Evolutionary conservation across 257 asterid genomes (phyloP).

Genomic region (Solanum etuberosum): DNA sequence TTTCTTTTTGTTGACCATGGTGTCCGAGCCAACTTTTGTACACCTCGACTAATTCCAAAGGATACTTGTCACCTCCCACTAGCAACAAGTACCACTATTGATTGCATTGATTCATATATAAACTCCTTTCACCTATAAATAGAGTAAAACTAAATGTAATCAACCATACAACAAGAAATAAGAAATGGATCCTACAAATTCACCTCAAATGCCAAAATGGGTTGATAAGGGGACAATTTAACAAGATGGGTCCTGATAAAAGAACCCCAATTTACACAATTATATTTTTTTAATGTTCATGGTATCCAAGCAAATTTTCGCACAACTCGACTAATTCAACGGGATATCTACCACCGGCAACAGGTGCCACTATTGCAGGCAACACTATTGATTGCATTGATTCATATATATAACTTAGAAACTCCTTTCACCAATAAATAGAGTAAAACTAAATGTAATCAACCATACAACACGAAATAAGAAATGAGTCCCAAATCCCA

Average conservation of each 20-base stretch:
- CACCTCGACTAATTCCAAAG: no score
- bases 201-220: slow-evolving; percentile 93
- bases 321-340: neutral
- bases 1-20: no score
- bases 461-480: neutral
- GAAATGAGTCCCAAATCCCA: neutral
- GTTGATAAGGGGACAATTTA: slow-evolving; percentile 70
- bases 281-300: neutral
- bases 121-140: neutral
- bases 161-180: neutral
- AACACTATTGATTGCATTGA: neutral
- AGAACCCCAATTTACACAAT: slow-evolving; percentile 38
- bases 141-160: neutral
- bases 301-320: neutral
- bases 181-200: neutral
- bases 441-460: neutral
- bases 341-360: neutral
- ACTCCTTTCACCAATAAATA: neutral
- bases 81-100: neutral
- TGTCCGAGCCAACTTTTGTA: fast-evolving
- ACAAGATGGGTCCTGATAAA: slow-evolving; percentile 79
- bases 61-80: fast-evolving
- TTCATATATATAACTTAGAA: neutral
- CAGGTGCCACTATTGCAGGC: neutral
- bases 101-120: neutral